Conservation (phyloP, 257 asterid genomes). For the Solanum paucissectum region DNA sequence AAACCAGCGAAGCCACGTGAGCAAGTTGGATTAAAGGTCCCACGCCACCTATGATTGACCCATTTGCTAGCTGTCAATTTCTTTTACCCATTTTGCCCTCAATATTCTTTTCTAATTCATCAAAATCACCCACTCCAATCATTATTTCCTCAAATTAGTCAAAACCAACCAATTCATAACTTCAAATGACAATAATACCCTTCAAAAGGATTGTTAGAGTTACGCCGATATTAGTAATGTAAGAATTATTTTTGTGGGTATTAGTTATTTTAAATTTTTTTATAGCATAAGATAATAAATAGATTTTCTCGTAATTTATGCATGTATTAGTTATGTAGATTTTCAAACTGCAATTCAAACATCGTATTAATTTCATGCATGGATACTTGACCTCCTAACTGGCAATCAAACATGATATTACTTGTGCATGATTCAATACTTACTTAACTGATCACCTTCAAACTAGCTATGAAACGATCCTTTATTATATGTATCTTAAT, state of each 20-base stretch:
- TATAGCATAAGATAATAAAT: too few species aligned
- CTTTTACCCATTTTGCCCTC: slow-evolving; percentile 6
- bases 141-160: neutral
- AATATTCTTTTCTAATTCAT: neutral
- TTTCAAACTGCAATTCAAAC: neutral
- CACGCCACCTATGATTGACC: slow-evolving; percentile 29
- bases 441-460: neutral
- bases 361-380: too few species aligned
- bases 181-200: neutral
- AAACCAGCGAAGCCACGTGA: slow-evolving; percentile 37
- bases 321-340: neutral
- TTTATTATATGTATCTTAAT: neutral
- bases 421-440: neutral
- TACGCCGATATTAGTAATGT: neutral
- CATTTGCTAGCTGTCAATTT: slow-evolving; percentile 32
- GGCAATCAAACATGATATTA: too few species aligned
- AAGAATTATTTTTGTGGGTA: too few species aligned
- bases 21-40: slow-evolving; percentile 21
- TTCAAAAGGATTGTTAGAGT: neutral
- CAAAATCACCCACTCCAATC: neutral
- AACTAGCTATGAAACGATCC: too few species aligned
- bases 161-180: neutral
- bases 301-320: too few species aligned
- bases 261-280: too few species aligned
- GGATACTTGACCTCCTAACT: neutral